Conservation (phyloP, 306 rosid genomes). For the Crataegus laevigata region DNA sequence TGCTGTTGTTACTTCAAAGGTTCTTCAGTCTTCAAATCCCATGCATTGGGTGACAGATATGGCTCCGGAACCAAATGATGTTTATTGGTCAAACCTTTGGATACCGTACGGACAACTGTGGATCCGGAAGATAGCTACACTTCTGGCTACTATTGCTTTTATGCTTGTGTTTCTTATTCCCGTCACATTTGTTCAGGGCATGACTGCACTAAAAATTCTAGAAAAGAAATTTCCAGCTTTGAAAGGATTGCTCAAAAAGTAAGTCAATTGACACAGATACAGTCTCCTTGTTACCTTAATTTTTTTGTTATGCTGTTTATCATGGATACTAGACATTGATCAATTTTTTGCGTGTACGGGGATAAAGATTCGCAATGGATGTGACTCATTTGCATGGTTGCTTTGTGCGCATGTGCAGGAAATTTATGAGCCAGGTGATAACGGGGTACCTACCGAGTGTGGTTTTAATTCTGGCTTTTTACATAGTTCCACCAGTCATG, state of each 20-base stretch:
- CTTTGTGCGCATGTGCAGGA: slow-evolving; percentile 36
- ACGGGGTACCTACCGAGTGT: slow-evolving; percentile 96
- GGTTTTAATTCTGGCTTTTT: slow-evolving; percentile 60
- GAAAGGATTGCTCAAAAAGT: slow-evolving; percentile 53
- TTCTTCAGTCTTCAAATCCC: slow-evolving; percentile 92
- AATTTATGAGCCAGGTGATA: slow-evolving; percentile 52
- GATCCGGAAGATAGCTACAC: slow-evolving; percentile 72
- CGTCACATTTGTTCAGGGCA: slow-evolving; percentile 73
- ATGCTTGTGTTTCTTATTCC: slow-evolving; percentile 76
- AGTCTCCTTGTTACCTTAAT: not conserved
- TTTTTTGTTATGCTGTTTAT: not conserved
- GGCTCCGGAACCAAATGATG: slow-evolving; percentile 88
- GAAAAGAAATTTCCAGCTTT: slow-evolving; percentile 65
- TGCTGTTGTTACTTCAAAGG: slow-evolving; percentile 53
- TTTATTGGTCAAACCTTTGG: slow-evolving; percentile 90
- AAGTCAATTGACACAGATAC: slow-evolving; percentile 6
- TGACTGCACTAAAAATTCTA: slow-evolving; percentile 73
- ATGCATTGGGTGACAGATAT: slow-evolving; percentile 80
- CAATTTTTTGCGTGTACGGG: not conserved
- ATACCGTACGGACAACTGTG: slow-evolving; percentile 83
- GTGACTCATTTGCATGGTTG: slow-evolving; percentile 2
- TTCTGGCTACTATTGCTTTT: slow-evolving; percentile 57
- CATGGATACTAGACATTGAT: not conserved
- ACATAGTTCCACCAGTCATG: slow-evolving; percentile 71
- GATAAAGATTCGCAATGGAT: not conserved